These are phyloP conservation scores for Fusarium proliferatum DNA, from an alignment of 2,329 filamentous ascomycete species.

Conservation along the genomic window DNA sequence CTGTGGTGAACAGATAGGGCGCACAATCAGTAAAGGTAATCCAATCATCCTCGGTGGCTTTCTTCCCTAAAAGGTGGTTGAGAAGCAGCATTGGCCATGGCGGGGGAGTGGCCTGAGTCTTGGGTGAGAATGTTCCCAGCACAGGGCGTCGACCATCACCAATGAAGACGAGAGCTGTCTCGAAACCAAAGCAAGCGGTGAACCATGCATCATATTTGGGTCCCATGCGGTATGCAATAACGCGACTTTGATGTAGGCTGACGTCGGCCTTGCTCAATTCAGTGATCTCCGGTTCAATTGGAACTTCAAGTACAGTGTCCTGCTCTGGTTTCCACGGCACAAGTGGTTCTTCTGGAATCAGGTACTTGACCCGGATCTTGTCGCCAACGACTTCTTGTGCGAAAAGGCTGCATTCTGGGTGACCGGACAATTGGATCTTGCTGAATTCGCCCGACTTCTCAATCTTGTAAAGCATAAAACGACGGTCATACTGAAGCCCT, in stretches of 20 bases:
- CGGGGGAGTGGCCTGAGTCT: constrained; percentile 39
- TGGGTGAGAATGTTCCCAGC: constrained; percentile 66
- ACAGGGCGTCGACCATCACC: constrained; percentile 69
- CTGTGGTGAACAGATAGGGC: constrained; percentile 78
- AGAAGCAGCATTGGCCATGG: constrained; percentile 52
- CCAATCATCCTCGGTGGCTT: constrained; percentile 52
- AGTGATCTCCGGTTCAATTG: constrained; percentile 63
- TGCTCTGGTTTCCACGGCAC: constrained; percentile 53
- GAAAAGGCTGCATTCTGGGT: constrained; percentile 73
- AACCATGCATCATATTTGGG: constrained; percentile 72
- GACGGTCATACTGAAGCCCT: constrained; percentile 73
- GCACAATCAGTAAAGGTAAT: constrained; percentile 81
- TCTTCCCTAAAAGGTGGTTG: constrained; percentile 45
- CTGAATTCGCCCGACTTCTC: constrained; percentile 54
- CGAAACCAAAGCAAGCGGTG: constrained; percentile 71
- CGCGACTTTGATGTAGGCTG: constrained; percentile 68
- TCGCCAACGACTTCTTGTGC: constrained; percentile 62
- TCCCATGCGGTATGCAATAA: constrained; percentile 73
- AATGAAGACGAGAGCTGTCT: constrained; percentile 71
- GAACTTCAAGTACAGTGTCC: constrained; percentile 61
- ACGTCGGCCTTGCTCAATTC: constrained; percentile 62
- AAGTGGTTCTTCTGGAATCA: constrained; percentile 52
- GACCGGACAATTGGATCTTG: constrained; percentile 69
- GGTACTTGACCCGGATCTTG: constrained; percentile 58
- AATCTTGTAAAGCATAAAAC: constrained; percentile 75